Conservation (phyloP, 768 basidiomycete genomes). For the Rhodosporidiobolus odoratus region DNA sequence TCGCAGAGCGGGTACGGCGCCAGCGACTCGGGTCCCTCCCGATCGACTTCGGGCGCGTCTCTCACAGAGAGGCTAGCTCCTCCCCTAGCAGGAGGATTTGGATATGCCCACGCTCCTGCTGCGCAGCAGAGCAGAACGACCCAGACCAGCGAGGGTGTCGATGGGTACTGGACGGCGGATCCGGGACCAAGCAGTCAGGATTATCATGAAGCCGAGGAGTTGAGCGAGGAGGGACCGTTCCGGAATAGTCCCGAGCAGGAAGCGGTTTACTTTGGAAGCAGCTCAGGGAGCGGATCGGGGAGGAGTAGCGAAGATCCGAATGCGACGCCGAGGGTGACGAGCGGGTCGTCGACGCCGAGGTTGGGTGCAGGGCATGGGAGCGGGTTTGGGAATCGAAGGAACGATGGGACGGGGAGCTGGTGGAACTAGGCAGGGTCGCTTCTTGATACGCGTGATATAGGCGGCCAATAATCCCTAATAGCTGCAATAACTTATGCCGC, state of each 20-base stretch:
- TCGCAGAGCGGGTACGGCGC: constrained; percentile 13
- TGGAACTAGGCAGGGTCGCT: constrained; percentile 4
- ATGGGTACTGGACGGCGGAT: constrained; percentile 30
- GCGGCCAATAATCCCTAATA: not conserved
- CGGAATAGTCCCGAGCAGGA: not conserved
- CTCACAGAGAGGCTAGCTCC: constrained; percentile 14
- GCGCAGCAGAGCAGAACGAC: constrained; percentile 16
- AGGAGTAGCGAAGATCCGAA: not conserved
- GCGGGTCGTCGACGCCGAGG: constrained; percentile 21
- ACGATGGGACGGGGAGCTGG: constrained; percentile 28
- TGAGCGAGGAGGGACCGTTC: constrained; percentile 6
- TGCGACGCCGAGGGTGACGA: not conserved
- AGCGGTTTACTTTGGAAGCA: constrained; percentile 32
- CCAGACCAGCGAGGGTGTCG: constrained; percentile 12
- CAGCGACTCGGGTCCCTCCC: not conserved
- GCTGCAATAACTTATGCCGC: not conserved
- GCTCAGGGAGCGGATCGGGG: constrained; percentile 19
- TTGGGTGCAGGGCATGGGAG: constrained; percentile 29
- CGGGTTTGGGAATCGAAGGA: constrained; percentile 6
- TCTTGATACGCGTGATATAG: too few relatives aligned
- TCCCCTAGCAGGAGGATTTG: constrained; percentile 7
- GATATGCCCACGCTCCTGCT: constrained; percentile 4
- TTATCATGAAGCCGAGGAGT: constrained; percentile 9
- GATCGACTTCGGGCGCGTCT: constrained; percentile 2
- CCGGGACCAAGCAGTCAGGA: constrained; percentile 16